A percentile compares a stretch with the other conserved stretches of the same genome.
phyloP scores from a whole-genome alignment of 1,284 basidiomycete species.

The Chondrostereum purpureum region DNA sequence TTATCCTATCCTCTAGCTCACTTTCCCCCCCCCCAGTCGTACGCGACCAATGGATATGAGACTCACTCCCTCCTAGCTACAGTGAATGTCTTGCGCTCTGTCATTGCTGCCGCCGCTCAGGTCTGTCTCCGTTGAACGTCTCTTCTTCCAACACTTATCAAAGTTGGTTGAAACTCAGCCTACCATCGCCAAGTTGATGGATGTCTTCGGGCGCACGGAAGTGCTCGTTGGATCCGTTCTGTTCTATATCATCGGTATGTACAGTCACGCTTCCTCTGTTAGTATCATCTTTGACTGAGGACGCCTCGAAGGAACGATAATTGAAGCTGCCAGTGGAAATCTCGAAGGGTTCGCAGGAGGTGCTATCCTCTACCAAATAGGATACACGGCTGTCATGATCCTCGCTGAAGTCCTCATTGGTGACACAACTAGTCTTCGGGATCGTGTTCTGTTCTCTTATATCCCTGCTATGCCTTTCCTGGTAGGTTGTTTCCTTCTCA shows the following conservation, averaged over 20 bases:
- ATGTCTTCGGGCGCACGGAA: conserved; percentile 28
- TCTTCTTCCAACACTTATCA: no score
- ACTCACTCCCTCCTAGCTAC: conserved; percentile 15
- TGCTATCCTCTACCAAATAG: conserved; percentile 23
- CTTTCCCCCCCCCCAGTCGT: conserved; percentile 8
- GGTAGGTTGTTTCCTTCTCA: conserved; percentile 2
- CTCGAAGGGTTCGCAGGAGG: conserved; percentile 27
- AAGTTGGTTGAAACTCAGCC: no score
- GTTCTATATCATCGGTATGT: conserved; percentile 23
- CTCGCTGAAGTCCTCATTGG: conserved; percentile 32
- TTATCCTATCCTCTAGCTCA: not conserved
- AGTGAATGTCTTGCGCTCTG: conserved; percentile 13
- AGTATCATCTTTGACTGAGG: no score
- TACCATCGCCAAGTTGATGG: conserved; percentile 14
- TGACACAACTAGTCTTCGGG: conserved; percentile 30
- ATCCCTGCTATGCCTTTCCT: conserved; percentile 32
- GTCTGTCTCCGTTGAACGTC: not conserved
- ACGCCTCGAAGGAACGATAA: conserved; percentile 22
- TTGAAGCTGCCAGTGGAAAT: conserved; percentile 24
- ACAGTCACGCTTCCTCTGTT: not conserved
- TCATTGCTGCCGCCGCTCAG: conserved; percentile 17
- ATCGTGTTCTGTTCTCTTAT: conserved; percentile 32
- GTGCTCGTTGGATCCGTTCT: conserved; percentile 25
- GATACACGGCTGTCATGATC: conserved; percentile 28
- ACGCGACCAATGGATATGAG: conserved; percentile 13